Percentiles rank a stretch among this genome's conserved stretches.
Conservation (phyloP, 2,329 filamentous ascomycete genomes). For the Spiromastix sp. region DNA sequence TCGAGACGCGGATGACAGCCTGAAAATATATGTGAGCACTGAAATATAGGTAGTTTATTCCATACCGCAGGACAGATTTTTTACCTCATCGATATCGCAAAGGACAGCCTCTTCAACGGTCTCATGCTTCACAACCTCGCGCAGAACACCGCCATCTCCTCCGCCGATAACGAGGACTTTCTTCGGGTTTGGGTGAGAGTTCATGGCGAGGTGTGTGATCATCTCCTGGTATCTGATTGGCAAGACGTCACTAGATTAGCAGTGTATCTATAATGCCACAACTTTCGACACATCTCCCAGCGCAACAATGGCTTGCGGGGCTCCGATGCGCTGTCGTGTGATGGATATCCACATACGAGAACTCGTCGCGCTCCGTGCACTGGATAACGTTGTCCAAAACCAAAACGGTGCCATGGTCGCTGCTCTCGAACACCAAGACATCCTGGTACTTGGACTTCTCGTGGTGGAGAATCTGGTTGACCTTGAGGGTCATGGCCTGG, state of each 20-base stretch:
- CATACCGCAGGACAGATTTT: not conserved
- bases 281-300: no score
- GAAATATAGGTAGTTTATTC: not conserved
- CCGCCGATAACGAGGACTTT: conserved; percentile 97
- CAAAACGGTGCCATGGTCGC: conserved; percentile 89
- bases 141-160: conserved; percentile 92
- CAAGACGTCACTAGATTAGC: not conserved
- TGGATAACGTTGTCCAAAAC: conserved; percentile 99
- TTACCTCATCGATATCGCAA: conserved; percentile 93
- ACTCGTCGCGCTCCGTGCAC: conserved; percentile 96
- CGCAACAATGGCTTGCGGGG: no score
- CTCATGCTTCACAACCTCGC: conserved; percentile 98
- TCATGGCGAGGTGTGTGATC: conserved; percentile 98
- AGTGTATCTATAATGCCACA: no score
- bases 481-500: conserved; percentile 96
- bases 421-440: conserved; percentile 96
- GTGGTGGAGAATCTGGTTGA: conserved; percentile 96
- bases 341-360: conserved; percentile 70
- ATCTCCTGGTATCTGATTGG: conserved; percentile 80
- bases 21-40: conserved; percentile 18
- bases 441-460: conserved; percentile 99
- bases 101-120: conserved; percentile 91
- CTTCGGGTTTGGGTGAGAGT: conserved; percentile 96
- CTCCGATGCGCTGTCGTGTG: no score
- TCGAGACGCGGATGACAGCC: conserved; percentile 96